Base-by-base conservation (phyloP, 805 yeast species). In the Kuraishia hungarica region DNA sequence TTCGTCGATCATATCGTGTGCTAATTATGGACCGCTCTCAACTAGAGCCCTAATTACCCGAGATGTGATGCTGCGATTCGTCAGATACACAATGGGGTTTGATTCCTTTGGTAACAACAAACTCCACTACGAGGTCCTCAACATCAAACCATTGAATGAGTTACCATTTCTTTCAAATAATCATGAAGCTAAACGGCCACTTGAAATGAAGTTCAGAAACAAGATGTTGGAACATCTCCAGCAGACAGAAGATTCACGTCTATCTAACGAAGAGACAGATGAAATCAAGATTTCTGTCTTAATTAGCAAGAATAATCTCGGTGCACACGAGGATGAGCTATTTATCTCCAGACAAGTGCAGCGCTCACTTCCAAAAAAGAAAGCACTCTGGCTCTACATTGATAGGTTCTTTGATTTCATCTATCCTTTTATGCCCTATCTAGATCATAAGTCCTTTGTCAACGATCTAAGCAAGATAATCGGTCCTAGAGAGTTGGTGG, bases 351-450 rank as follows among this genome's bases (percentile, higher is more conserved):
- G 26, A 19, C 39, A 23, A 4, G 52, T 50, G 2, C 20, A 28
- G 4, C 21, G 46, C 8, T 17, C 70, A 0, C 59, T 78, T 6
- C 84, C 84, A 0, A 59, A 66, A 2, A 67, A 63, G 50, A 66
- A 64, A 22, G 67, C 75, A 1, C 63, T 74, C 4, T 77, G 77
- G 76, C 60, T 71, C 35, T 68, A 77, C 28, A 53, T 79, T 23
- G 68, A 70, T 20, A 59, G 79, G 2, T 80, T 72, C 60, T 79
- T 77, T 63, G 60, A 62, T 21, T 68, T 67, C 59, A 60, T 79
- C 6, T 77, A 78, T 60, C 79, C 82, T 1, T 78, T 73, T 58
- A 69, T 72, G 66, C 84, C 84, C 1, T 77, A 65, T 52, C 48
- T 80, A 21, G 80, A 77, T 56, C 72, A 74, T 55, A 59, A 57